These are phyloP conservation scores for Cicer cuneatum DNA, from an alignment of 306 rosid species.

Conservation along the genomic window DNA sequence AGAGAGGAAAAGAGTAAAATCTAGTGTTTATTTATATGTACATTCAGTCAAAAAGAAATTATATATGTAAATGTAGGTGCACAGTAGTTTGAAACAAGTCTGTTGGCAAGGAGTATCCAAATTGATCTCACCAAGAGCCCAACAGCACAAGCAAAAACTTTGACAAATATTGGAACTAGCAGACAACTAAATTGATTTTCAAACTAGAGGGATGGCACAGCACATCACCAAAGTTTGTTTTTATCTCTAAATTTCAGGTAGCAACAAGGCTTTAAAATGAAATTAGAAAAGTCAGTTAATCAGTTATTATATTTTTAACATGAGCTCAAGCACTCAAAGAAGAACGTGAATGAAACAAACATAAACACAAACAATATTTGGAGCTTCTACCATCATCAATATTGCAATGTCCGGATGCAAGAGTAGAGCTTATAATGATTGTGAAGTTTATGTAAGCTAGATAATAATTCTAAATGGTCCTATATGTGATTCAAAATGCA, in stretches of 20 bases:
- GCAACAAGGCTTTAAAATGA: slow-evolving; percentile 23
- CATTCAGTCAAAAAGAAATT: background rate
- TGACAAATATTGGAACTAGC: slow-evolving; percentile 15
- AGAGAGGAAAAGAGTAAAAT: background rate
- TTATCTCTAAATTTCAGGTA: slow-evolving; percentile 31
- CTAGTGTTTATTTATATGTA: background rate
- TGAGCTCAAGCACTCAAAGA: slow-evolving; percentile 40
- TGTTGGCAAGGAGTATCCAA: background rate
- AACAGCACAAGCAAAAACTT: slow-evolving; percentile 17
- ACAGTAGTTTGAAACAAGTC: slow-evolving; percentile 24
- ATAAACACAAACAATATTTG: slow-evolving; percentile 43
- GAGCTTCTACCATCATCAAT: slow-evolving; percentile 37
- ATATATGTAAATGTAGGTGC: background rate
- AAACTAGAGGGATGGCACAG: slow-evolving; percentile 17
- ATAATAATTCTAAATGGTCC: no score
- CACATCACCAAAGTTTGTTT: slow-evolving; percentile 21
- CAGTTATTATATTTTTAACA: slow-evolving; percentile 19
- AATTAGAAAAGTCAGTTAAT: slow-evolving; percentile 21
- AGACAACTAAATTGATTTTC: background rate
- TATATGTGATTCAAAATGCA: no score
- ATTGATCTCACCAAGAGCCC: slow-evolving; percentile 5
- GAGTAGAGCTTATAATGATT: slow-evolving; percentile 16
- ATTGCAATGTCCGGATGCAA: slow-evolving; percentile 40
- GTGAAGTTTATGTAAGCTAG: no score
- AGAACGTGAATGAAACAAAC: slow-evolving; percentile 36